Base-by-base conservation (phyloP, 1,139 yeast genomes). In the Meyerozyma carpophila region DNA sequence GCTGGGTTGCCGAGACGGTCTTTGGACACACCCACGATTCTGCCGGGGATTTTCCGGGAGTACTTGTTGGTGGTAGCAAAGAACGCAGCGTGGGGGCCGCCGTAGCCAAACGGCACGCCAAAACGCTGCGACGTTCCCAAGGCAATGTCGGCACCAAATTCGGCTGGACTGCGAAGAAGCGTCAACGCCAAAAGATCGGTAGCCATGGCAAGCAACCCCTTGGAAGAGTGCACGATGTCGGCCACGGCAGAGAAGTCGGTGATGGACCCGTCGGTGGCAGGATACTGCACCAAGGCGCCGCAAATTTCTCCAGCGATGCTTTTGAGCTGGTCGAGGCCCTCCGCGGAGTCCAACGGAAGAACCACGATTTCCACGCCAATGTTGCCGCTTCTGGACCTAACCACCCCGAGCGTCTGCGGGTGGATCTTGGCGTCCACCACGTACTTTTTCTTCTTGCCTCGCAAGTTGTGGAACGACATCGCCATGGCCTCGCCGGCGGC, bases 71-170 rank as follows among this genome's bases (percentile, higher is more conserved):
- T 75, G 41, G 94, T 95, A 13, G 98, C 89, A 58, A 93, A 91
- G 70, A 89, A 93, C 0, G 96, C 98, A 43, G 98, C 98, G 63
- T 93, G 98, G 5, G 98, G 98, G 29, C 98, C 98, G 59, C 98
- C 98, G 59, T 83, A 93, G 11, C 98, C 98, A 68, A 91, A 80
- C 45, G 98, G 98, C 39, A 93, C 97, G 58, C 98, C 98, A 56
- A 93, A 89, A 65, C 98, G 78, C 73, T 93, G 98, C 5, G 97
- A 79, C 16, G 90, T 82, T 44, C 98, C 98, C 45, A 93, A 73
- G 2, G 87, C 96, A 47, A 93, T 86, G 62, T 93, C 98, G 40
- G 98, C 98, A 43, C 91, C 91, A 58, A 86, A 87, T 39, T 77
- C 77, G 29, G 85, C 74, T 9, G 98, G 98, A 27, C 97, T 85